These are phyloP conservation scores for Citrullus colocynthis DNA, from an alignment of 306 rosid genomes.

Conservation along the genomic window DNA sequence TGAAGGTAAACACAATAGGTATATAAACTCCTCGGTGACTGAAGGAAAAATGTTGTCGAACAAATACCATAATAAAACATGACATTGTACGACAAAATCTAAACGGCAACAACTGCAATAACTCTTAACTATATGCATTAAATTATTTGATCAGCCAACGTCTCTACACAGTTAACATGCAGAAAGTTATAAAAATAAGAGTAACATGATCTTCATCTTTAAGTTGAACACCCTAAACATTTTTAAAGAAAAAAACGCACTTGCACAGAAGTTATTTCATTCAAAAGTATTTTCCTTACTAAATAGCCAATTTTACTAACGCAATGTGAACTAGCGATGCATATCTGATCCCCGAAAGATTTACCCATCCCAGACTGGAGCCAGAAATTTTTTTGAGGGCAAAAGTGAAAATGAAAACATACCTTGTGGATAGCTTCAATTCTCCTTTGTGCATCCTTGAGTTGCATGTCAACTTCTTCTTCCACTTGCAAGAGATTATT, in stretches of 20 bases:
- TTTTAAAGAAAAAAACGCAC: no score
- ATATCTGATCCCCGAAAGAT: not conserved
- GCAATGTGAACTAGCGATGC: not conserved
- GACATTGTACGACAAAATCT: not conserved
- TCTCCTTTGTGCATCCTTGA: conserved; percentile 61
- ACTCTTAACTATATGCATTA: not conserved
- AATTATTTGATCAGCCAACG: not conserved
- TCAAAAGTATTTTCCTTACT: not conserved
- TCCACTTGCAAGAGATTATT: conserved; percentile 72
- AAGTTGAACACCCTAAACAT: no score
- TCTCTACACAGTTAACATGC: not conserved
- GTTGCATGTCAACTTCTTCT: conserved; percentile 46
- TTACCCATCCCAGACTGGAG: not conserved
- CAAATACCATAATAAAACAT: not conserved
- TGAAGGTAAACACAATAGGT: conserved; percentile 2
- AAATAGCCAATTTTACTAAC: not conserved
- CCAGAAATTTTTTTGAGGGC: not conserved
- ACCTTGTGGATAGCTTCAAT: conserved; percentile 60
- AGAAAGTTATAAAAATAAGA: not conserved
- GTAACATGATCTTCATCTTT: not conserved
- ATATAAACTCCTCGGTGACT: conserved; percentile 1
- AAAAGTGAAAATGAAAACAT: conserved; percentile 17
- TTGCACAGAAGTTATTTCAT: not conserved
- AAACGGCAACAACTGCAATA: not conserved
- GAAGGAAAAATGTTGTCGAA: not conserved